These are phyloP conservation scores for Wolfiporia cocos DNA, from an alignment of 1,284 basidiomycete species.

Conservation along the genomic window DNA sequence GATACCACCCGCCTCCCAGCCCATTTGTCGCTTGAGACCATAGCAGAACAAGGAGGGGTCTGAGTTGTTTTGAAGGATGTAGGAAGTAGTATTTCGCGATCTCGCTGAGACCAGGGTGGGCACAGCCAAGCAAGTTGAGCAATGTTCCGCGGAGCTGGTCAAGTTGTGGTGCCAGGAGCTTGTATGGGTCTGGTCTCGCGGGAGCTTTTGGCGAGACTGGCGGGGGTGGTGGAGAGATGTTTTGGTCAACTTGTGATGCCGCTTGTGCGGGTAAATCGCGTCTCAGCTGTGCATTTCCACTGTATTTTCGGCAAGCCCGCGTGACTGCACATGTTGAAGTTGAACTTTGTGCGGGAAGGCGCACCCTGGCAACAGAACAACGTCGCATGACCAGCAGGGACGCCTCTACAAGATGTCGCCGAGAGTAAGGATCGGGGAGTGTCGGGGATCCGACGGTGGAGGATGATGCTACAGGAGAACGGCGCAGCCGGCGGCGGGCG, in stretches of 20 bases:
- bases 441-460: too few species aligned
- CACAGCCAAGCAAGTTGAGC: constrained; percentile 78
- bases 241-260: constrained; percentile 11
- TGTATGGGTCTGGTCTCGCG: constrained; percentile 53
- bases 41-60: constrained; percentile 87
- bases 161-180: constrained; percentile 71
- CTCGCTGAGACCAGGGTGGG: constrained; percentile 82
- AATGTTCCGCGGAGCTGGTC: constrained; percentile 71
- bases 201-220: constrained; percentile 12
- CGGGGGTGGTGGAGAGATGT: constrained; percentile 8
- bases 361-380: constrained; percentile 25
- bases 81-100: constrained; percentile 95
- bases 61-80: constrained; percentile 84
- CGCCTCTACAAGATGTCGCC: constrained; percentile 10
- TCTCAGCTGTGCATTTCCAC: constrained; percentile 23
- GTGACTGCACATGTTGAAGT: constrained; percentile 17
- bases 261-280: constrained; percentile 16
- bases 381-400: constrained; percentile 31
- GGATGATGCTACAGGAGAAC: neutral
- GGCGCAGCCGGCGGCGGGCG: too few species aligned
- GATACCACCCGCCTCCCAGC: constrained; percentile 48
- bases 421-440: neutral
- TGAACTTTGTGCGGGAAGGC: constrained; percentile 14
- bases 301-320: constrained; percentile 23
- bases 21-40: constrained; percentile 91